phyloP scores from a whole-genome alignment of 768 basidiomycete genomes.

The Punctularia strigosozonata region DNA sequence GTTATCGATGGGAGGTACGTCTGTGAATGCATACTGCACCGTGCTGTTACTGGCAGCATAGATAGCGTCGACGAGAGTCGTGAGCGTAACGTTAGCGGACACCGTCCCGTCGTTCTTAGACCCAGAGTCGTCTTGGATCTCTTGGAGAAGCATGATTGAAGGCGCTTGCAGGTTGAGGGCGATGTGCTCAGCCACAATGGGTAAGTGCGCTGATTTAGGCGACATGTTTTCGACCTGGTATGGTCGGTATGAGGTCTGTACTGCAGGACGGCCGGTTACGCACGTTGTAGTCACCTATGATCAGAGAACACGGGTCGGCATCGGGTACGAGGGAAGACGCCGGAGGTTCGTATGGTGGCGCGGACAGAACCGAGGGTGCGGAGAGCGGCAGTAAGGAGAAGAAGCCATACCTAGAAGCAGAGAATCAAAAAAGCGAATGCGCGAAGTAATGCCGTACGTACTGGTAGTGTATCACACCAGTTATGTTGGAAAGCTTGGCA shows the following conservation, averaged over 20 bases:
- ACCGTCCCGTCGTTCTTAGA: constrained; percentile 40
- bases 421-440: neutral
- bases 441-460: too few species aligned
- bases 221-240: constrained; percentile 43
- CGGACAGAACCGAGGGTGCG: constrained; percentile 33
- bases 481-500: constrained; percentile 32
- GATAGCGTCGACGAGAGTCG: constrained; percentile 37
- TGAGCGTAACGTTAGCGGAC: constrained; percentile 38
- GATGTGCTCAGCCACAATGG: constrained; percentile 39
- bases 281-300: constrained; percentile 53
- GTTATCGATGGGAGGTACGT: constrained; percentile 39
- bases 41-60: constrained; percentile 24
- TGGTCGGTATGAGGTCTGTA: too few species aligned
- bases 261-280: constrained; percentile 5
- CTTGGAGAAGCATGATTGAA: constrained; percentile 52
- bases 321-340: constrained; percentile 26
- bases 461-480: constrained; percentile 44
- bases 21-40: constrained; percentile 35
- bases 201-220: constrained; percentile 35
- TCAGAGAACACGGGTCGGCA: constrained; percentile 29
- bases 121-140: constrained; percentile 51
- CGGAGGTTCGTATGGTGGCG: constrained; percentile 20
- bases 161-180: constrained; percentile 34
- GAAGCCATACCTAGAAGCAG: constrained; percentile 23
- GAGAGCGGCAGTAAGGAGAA: constrained; percentile 48